Conservation (phyloP, 1,284 basidiomycete genomes). For the Leccinum solheimii region DNA sequence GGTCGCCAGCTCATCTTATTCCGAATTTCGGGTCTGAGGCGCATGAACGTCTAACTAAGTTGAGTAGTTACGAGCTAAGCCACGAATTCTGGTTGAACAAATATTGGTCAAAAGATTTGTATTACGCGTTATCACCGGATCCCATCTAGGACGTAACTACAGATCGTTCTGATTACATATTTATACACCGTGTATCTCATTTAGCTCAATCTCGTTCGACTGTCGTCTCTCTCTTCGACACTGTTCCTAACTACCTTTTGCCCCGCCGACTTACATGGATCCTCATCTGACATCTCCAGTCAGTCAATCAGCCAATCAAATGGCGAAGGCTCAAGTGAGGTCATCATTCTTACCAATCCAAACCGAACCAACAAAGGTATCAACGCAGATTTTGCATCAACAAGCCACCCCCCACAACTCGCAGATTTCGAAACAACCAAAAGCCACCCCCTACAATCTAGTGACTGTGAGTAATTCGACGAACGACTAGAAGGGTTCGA, state of each 20-base stretch:
- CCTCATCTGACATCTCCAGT: not conserved
- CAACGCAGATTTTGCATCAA: too few species aligned
- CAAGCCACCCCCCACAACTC: not conserved
- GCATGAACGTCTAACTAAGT: not conserved
- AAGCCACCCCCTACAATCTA: not conserved
- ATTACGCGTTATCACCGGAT: not conserved
- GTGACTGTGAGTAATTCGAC: not conserved
- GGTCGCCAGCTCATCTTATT: not conserved
- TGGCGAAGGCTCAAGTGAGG: not conserved
- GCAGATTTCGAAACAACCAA: too few species aligned
- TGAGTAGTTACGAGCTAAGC: not conserved
- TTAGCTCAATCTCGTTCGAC: not conserved
- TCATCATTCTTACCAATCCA: not conserved
- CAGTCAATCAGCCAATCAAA: not conserved
- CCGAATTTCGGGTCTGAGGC: not conserved
- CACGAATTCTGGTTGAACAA: constrained; percentile 5
- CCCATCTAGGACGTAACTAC: not conserved
- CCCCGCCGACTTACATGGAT: not conserved
- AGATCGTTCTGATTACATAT: not conserved
- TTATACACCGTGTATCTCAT: not conserved
- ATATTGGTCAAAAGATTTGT: constrained; percentile 2
- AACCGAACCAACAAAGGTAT: not conserved
- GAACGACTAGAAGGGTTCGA: not conserved
- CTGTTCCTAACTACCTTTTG: not conserved
- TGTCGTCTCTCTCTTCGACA: not conserved